Evolutionary conservation across 345 rosid species (phyloP).

Genomic region (Acer negundo): DNA sequence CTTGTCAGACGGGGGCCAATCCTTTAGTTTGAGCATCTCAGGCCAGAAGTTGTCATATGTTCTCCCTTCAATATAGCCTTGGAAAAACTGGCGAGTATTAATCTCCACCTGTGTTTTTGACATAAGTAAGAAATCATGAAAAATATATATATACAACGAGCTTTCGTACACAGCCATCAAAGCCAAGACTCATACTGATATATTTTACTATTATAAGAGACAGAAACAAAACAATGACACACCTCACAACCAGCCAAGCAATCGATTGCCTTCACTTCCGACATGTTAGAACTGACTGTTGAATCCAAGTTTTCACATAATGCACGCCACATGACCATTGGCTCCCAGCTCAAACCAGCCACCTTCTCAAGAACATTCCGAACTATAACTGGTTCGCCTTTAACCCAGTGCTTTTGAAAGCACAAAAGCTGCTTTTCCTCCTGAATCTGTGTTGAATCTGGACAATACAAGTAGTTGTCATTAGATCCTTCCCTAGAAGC

Average conservation of each 20-base stretch:
- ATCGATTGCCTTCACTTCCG: slow-evolving; percentile 75
- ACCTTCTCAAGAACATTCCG: slow-evolving; percentile 52
- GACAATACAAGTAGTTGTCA: slow-evolving; percentile 69
- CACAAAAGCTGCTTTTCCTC: slow-evolving; percentile 41
- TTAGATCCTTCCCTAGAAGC: slow-evolving; percentile 58
- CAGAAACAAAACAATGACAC: background rate
- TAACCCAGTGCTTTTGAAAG: slow-evolving; percentile 75
- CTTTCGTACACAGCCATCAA: background rate
- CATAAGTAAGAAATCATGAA: background rate
- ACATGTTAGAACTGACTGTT: slow-evolving; percentile 46
- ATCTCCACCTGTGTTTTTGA: slow-evolving; percentile 61
- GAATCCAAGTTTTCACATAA: slow-evolving; percentile 54
- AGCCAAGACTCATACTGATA: background rate
- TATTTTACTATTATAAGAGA: background rate
- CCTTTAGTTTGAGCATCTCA: slow-evolving; percentile 90
- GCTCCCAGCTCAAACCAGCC: slow-evolving; percentile 91
- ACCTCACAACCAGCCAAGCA: slow-evolving; percentile 82
- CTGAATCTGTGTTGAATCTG: slow-evolving; percentile 39
- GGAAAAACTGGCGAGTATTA: slow-evolving; percentile 60
- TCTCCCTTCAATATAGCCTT: slow-evolving; percentile 83
- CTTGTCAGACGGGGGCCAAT: slow-evolving; percentile 95
- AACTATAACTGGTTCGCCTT: slow-evolving; percentile 84
- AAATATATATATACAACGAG: background rate
- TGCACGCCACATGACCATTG: slow-evolving; percentile 96
- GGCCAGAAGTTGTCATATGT: slow-evolving; percentile 79